These are phyloP conservation scores for Zelopaecilomyces penicillatus DNA, from an alignment of 2,329 filamentous ascomycete genomes.

Conservation along the genomic window DNA sequence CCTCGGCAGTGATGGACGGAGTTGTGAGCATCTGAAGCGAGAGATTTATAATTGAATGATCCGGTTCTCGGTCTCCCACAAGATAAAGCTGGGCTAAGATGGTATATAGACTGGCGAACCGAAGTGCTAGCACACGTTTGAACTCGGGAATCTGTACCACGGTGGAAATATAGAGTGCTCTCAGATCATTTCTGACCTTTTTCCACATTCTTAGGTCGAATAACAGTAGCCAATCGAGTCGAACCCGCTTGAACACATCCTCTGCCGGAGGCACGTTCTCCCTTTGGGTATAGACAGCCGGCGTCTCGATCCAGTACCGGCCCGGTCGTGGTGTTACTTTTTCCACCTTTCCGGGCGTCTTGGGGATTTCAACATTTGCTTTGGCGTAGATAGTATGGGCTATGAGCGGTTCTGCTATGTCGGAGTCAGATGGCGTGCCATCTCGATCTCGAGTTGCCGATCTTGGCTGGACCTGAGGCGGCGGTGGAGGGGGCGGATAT, in stretches of 20 bases:
- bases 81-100: conserved; percentile 89
- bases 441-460: conserved; percentile 43
- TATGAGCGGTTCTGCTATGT: conserved; percentile 57
- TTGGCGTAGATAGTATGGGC: conserved; percentile 54
- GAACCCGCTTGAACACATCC: conserved; percentile 80
- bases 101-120: conserved; percentile 94
- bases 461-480: conserved; percentile 46
- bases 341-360: conserved; percentile 59
- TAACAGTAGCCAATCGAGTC: conserved; percentile 87
- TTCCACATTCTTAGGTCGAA: conserved; percentile 98
- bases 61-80: conserved; percentile 90
- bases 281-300: conserved; percentile 56
- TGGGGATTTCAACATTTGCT: conserved; percentile 65
- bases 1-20: conserved; percentile 90
- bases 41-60: conserved; percentile 97
- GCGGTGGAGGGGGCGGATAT: conserved; percentile 57
- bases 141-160: conserved; percentile 94
- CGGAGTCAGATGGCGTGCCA: conserved; percentile 63
- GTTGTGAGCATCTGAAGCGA: conserved; percentile 95
- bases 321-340: conserved; percentile 53
- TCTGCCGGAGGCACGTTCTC: conserved; percentile 64
- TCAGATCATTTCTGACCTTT: conserved; percentile 79
- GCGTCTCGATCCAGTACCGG: conserved; percentile 79
- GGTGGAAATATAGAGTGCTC: conserved; percentile 91
- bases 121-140: conserved; percentile 83